Evolutionary conservation across 1,284 basidiomycete genomes (phyloP), one percentile per base, ranked within the genome.

Genomic region (Moniliella sp.): DNA sequence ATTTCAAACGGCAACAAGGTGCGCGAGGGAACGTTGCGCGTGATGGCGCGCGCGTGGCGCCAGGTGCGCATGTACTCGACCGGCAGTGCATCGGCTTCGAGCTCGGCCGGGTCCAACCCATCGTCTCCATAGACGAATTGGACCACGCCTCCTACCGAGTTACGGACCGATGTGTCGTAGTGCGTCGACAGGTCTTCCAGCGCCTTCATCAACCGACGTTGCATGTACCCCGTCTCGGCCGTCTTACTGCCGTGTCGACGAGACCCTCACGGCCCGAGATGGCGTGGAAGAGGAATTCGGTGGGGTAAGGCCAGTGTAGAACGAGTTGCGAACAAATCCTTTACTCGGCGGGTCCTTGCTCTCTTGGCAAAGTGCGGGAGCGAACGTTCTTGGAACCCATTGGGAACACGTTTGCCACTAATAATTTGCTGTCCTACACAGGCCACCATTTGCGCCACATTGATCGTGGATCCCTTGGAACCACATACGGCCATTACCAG

Each of bases 361-460:
- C 91, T 94, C 65, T 97, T 97, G 16, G 78, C 80, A 64, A 97
- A 99, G 63, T 99, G 91, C 1, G 91, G 91, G 14, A 99, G 69
- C 1, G 91, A 93, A 29, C 91, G 80, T 64, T 99, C 91, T 64
- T 97, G 91, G 67, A 99, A 97, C 32, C 88, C 91, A 68, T 97
- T 81, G 1, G 84, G 84, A 4, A 99, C 86, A 73, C 91, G 91
- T 61, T 82, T 79, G 14, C 91, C 91, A 15, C 80, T 75, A 46
- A 97, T 97, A 62, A 97, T 94, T 59, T 99, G 91, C 60, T 99
- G 91, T 7, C 91, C 91, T 47, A 99, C 91, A 72, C 86, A 93
- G 46, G 91, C 91, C 37, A 97, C 91, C 91, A 99, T 99, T 65
- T 99, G 91, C 9, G 84, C 91, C 37, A 99, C 91, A 63, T 99